Percentiles rank a stretch among this genome's conserved stretches.
phyloP scores from a whole-genome alignment of 139 green algal genomes.

The Zygnema cylindricum region DNA sequence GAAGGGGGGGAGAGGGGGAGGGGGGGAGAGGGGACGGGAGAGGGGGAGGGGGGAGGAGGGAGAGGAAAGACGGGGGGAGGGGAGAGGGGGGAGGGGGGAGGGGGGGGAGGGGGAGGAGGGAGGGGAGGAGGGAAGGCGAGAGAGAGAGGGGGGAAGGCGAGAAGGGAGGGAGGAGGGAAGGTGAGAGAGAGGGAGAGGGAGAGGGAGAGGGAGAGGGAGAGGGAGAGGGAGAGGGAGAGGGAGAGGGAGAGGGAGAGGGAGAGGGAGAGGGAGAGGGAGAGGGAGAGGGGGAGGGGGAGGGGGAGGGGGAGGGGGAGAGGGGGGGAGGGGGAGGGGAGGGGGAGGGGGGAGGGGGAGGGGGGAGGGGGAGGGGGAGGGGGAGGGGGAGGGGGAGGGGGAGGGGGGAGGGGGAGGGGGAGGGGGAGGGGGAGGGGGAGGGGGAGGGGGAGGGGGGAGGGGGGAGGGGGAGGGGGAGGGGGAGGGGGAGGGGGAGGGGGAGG shows the following conservation, averaged over 20 bases:
- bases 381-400: no score
- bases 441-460: no score
- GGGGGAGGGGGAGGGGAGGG: background rate
- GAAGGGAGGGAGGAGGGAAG: no score
- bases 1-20: no score
- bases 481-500: no score
- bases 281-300: background rate
- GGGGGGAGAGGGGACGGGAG: no score
- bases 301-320: background rate
- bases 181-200: background rate
- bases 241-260: background rate
- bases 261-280: background rate
- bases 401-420: no score
- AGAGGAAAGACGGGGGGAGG: no score
- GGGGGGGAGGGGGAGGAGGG: background rate
- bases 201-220: background rate
- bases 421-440: no score
- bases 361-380: background rate
- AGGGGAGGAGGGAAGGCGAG: background rate
- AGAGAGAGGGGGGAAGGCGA: background rate
- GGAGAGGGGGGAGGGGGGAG: background rate
- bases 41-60: no score
- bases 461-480: no score
- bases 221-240: background rate
- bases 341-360: background rate